Conservation (phyloP, 768 basidiomycete species). For the Ramaria rubella region DNA sequence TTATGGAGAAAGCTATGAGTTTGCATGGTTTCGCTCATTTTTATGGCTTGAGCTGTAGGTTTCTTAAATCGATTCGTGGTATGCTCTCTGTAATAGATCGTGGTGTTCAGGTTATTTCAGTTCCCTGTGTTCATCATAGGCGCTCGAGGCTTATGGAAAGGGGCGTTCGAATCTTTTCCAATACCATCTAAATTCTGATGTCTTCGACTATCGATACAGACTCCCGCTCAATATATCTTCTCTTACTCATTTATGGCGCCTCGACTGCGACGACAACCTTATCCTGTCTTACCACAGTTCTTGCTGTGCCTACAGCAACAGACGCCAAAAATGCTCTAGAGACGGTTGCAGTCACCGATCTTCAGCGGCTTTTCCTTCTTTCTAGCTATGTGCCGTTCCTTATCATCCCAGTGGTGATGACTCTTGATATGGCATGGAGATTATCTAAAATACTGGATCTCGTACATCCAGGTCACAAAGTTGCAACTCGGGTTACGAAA, state of each 20-base stretch:
- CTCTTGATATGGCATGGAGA: constrained; percentile 55
- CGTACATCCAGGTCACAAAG: neutral
- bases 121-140: constrained; percentile 75
- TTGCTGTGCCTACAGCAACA: constrained; percentile 42
- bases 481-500: neutral
- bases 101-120: constrained; percentile 60
- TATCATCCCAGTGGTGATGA: constrained; percentile 62
- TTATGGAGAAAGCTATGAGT: constrained; percentile 14
- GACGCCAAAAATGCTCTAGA: constrained; percentile 26
- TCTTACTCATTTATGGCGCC: constrained; percentile 68
- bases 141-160: constrained; percentile 49
- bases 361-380: constrained; percentile 54
- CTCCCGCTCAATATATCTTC: constrained; percentile 46
- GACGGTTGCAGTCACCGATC: constrained; percentile 34
- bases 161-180: constrained; percentile 25
- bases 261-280: constrained; percentile 74
- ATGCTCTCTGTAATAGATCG: neutral
- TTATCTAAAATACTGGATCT: neutral
- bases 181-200: neutral
- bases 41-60: constrained; percentile 54
- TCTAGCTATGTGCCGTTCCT: constrained; percentile 73
- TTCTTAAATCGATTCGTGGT: neutral
- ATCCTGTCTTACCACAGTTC: constrained; percentile 56
- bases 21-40: constrained; percentile 53
- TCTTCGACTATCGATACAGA: constrained; percentile 28